Percentiles rank a stretch among this genome's conserved stretches.
Conservation (phyloP, 495 filamentous ascomycete species). For the Penicillium antarcticum region DNA sequence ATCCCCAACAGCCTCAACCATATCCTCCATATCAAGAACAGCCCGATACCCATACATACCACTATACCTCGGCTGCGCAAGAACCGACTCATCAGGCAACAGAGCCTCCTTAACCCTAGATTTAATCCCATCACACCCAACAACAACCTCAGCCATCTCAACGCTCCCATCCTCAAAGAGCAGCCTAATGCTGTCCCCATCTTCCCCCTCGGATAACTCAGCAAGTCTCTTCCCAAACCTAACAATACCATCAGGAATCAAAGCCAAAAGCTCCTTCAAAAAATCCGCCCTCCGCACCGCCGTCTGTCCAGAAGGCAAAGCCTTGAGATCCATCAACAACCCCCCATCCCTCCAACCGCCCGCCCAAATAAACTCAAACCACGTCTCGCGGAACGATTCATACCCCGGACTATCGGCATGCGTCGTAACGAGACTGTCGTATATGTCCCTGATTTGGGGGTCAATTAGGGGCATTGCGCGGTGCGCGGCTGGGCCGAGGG, state of each 20-base stretch:
- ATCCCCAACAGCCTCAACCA: conserved; percentile 50
- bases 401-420: conserved; percentile 26
- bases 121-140: conserved; percentile 61
- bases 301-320: conserved; percentile 29
- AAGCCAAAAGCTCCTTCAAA: conserved; percentile 53
- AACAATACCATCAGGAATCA: conserved; percentile 45
- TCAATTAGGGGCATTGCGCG: conserved; percentile 50
- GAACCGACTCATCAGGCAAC: conserved; percentile 33
- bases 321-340: conserved; percentile 29
- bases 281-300: conserved; percentile 54
- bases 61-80: conserved; percentile 39
- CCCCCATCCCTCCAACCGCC: conserved; percentile 20
- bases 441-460: conserved; percentile 32
- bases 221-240: conserved; percentile 33
- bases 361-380: conserved; percentile 30
- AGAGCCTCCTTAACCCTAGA: conserved; percentile 45
- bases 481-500: conserved; percentile 57
- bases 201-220: neutral
- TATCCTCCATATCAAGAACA: conserved; percentile 58
- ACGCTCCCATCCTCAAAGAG: conserved; percentile 32
- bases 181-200: conserved; percentile 13
- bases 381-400: conserved; percentile 18
- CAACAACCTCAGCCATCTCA: conserved; percentile 38
- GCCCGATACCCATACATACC: conserved; percentile 57
- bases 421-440: conserved; percentile 31